These are phyloP conservation scores for Ustilago shanxiensis DNA, from an alignment of 1,284 basidiomycete species.

Conservation along the genomic window DNA sequence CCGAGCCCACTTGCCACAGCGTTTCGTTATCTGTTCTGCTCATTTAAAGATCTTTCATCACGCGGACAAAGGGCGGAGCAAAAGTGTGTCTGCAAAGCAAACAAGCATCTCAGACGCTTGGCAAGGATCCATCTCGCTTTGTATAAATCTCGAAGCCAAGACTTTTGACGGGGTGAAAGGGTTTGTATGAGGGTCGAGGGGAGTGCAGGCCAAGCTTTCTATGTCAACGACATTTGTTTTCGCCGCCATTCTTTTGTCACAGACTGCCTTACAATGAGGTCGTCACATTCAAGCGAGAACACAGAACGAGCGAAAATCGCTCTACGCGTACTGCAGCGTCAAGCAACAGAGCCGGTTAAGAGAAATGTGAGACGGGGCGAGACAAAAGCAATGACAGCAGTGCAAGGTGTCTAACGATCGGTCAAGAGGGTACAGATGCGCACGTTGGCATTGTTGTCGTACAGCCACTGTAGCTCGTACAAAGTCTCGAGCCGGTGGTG, in stretches of 20 bases:
- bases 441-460: slow-evolving; percentile 2
- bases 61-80: not conserved
- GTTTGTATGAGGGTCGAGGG: not conserved
- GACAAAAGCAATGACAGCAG: not conserved
- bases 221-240: not conserved
- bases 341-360: not conserved
- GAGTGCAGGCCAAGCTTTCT: not conserved
- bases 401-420: not conserved
- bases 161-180: not conserved
- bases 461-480: not conserved
- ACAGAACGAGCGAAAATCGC: slow-evolving; percentile 1
- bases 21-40: not conserved
- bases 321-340: slow-evolving; percentile 3
- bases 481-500: slow-evolving; percentile 1
- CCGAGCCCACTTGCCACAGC: not conserved
- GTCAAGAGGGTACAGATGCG: not conserved
- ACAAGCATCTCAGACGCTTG: not conserved
- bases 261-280: not conserved
- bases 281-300: not conserved
- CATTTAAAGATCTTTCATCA: not conserved
- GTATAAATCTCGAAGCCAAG: not conserved
- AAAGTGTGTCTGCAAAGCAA: not conserved
- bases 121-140: not conserved
- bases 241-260: not conserved
- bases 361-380: not conserved